Evolutionary conservation across 495 filamentous ascomycete species (phyloP).

Genomic region (Astrocystis sublimbata): DNA sequence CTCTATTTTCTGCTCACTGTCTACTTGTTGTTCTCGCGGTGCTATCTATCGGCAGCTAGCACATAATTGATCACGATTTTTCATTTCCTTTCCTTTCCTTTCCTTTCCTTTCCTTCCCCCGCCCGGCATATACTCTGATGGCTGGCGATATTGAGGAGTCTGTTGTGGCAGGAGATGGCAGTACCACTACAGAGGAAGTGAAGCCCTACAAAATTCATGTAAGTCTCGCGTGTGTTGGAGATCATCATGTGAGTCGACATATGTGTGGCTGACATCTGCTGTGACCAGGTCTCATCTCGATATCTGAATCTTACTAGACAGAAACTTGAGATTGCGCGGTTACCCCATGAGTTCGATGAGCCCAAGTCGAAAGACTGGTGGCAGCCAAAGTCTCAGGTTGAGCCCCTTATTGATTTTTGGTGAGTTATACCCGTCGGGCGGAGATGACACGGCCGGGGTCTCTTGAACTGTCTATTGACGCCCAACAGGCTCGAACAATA

Average conservation of each 20-base stretch:
- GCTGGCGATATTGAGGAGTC: constrained; percentile 26
- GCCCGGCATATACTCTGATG: constrained; percentile 25
- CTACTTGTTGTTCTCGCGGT: neutral
- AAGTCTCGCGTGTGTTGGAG: constrained; percentile 21
- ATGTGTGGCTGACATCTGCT: constrained; percentile 16
- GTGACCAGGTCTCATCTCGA: constrained; percentile 46
- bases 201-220: constrained; percentile 54
- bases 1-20: neutral
- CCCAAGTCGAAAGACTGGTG: constrained; percentile 47
- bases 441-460: neutral
- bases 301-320: constrained; percentile 54
- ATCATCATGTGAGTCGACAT: neutral
- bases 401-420: constrained; percentile 57
- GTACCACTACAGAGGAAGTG: constrained; percentile 38
- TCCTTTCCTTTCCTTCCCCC: no score
- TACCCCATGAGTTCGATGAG: constrained; percentile 50
- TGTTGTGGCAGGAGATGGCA: constrained; percentile 19
- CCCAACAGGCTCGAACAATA: constrained; percentile 59
- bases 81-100: no score
- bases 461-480: constrained; percentile 7
- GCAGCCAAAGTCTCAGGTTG: constrained; percentile 49
- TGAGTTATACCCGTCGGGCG: constrained; percentile 26
- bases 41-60: neutral
- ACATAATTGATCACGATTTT: neutral
- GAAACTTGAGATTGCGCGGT: constrained; percentile 56